Percentiles rank a stretch among this genome's conserved stretches.
phyloP scores from a whole-genome alignment of 352 stramenopile genomes.

The Elongisporangium senticosum region DNA sequence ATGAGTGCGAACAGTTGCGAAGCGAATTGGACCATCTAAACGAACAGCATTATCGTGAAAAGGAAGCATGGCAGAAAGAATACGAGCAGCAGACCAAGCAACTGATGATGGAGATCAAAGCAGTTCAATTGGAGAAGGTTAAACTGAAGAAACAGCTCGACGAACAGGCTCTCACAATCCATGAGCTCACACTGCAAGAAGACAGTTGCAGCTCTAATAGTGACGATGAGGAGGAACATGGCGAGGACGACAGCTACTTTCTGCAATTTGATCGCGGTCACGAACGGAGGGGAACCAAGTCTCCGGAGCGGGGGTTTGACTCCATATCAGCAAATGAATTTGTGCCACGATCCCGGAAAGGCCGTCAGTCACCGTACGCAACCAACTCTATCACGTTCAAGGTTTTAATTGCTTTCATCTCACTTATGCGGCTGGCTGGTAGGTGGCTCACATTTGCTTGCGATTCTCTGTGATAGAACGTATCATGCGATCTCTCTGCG shows the following conservation, averaged over 20 bases:
- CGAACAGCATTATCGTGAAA: slow-evolving; percentile 15
- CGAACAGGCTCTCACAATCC: slow-evolving; percentile 67
- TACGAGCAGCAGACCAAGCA: slow-evolving; percentile 28
- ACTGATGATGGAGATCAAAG: slow-evolving; percentile 33
- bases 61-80: slow-evolving; percentile 19
- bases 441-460: too few species aligned
- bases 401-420: neutral
- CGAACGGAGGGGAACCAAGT: neutral
- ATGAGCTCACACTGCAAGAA: slow-evolving; percentile 74
- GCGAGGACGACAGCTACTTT: slow-evolving; percentile 6
- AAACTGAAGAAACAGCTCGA: slow-evolving; percentile 41
- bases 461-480: slow-evolving; percentile 8
- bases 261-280: neutral
- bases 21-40: slow-evolving; percentile 20
- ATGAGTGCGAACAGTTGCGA: slow-evolving; percentile 23
- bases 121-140: slow-evolving; percentile 30
- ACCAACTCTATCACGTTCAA: neutral
- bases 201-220: slow-evolving; percentile 18
- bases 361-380: neutral
- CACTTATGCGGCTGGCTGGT: neutral
- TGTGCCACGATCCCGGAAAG: neutral
- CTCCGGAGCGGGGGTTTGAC: neutral
- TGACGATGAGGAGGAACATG: slow-evolving; percentile 23
- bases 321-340: neutral
- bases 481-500: slow-evolving; percentile 16